Evolutionary conservation across 257 asterid species (phyloP).

Genomic region (Solanum pimpinellifolium): DNA sequence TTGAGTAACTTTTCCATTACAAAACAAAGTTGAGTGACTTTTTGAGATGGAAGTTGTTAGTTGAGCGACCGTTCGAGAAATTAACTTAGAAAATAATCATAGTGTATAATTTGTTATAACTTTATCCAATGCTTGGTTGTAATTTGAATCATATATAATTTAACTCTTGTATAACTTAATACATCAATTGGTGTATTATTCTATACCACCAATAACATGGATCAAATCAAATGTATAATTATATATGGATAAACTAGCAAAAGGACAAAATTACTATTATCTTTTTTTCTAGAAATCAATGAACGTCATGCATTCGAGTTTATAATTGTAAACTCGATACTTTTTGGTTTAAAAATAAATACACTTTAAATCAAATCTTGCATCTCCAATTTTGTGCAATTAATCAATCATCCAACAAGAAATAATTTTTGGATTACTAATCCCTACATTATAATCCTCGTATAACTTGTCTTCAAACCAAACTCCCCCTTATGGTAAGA

Average conservation of each 20-base stretch:
- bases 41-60: not conserved
- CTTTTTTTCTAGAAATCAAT: not conserved
- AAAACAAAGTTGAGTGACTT: too few species aligned
- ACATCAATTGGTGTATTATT: not conserved
- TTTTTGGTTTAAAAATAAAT: not conserved
- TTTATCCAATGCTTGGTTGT: not conserved
- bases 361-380: not conserved
- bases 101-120: not conserved
- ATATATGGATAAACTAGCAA: not conserved
- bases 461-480: not conserved
- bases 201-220: not conserved
- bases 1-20: not conserved
- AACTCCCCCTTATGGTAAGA: not conserved
- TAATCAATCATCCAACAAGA: not conserved
- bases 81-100: not conserved
- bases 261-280: not conserved
- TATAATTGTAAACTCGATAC: not conserved
- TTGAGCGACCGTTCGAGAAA: not conserved
- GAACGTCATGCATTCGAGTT: not conserved
- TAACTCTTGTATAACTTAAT: not conserved
- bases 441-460: not conserved
- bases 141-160: not conserved
- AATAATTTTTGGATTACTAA: not conserved
- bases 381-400: not conserved
- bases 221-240: not conserved